Base-by-base conservation (phyloP, 768 basidiomycete genomes). In the Pulveroboletus sp. region DNA sequence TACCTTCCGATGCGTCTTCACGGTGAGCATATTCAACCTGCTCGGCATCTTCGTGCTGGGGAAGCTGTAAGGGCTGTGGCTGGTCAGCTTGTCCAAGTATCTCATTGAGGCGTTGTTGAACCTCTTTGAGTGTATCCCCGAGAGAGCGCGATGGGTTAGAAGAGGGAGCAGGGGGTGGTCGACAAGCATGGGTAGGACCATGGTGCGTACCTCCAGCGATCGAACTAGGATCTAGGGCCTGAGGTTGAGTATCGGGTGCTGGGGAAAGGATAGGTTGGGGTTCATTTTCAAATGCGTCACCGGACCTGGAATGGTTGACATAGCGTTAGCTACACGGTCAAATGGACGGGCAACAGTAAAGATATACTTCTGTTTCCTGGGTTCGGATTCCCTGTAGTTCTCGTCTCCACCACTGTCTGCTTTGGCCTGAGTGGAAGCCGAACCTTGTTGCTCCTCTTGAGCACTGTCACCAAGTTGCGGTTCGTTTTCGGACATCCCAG, bases 121-220 rank as follows among this genome's bases (percentile, higher is more conserved):
- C 86, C 58, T 94, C 86, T 56, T 86, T 80, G 45, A 90, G 66
- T 0, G 87, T 79, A 60, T 96, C 93, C 28, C 93, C 93, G 3
- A 93, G 80, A 55, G 81, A 87, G 43, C 92, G 89, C 33, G 83
- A 68, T 5, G 85, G 82, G 57, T 88, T 83, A 30, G 69, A 65
- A 30, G 66, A 47, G 8, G 67, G 58, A 5, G 33, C 46, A 47
- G 71, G 70, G 27, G 60, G 64, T 24, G 76, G 72, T 6, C 69
- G 71, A 40, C 70, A 72, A 14, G 75, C 67, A 18, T 71, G 56
- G 8, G 67, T 68, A 15, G 68, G 69, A 11, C 79, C 79, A 42
- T 75, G 70, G 49, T 81, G 76, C 9, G 68, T 56, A 42, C 79
- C 78, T 50, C 69, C 67, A 32, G 73, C 54, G 24, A 69, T 69